phyloP scores from a whole-genome alignment of 495 filamentous ascomycete species.

The Cenococcum geophilum region DNA sequence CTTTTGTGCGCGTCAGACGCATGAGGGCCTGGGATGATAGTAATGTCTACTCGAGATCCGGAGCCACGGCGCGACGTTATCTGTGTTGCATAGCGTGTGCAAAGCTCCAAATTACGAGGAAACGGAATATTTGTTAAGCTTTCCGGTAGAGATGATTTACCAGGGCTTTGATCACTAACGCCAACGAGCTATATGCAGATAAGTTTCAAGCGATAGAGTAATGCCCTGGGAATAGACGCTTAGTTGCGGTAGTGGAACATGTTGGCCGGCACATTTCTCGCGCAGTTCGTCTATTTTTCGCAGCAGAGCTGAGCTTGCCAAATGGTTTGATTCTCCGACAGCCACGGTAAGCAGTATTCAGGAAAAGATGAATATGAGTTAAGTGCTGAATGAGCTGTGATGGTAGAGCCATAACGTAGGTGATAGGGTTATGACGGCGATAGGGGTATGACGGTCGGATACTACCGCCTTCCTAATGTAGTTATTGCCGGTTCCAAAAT shows the following conservation, averaged over 20 bases:
- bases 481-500: no score
- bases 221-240: no score
- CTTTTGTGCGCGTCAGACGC: slow-evolving; percentile 29
- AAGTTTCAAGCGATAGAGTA: no score
- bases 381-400: no score
- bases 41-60: slow-evolving; percentile 36
- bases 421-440: no score
- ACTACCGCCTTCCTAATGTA: no score
- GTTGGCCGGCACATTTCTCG: slow-evolving; percentile 18
- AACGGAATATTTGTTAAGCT: slow-evolving; percentile 42
- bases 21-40: slow-evolving; percentile 43
- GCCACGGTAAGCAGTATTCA: no score
- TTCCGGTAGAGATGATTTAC: slow-evolving; percentile 48
- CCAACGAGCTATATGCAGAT: slow-evolving; percentile 17
- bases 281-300: slow-evolving; percentile 43
- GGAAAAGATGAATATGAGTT: no score
- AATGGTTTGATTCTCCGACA: no score
- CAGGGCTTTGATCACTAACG: slow-evolving; percentile 38
- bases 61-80: slow-evolving; percentile 48
- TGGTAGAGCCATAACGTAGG: no score
- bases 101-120: slow-evolving; percentile 39
- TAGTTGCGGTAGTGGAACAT: slow-evolving; percentile 25
- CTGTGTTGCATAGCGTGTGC: slow-evolving; percentile 55
- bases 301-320: slow-evolving; percentile 23
- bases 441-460: no score